A percentile compares a stretch with the other conserved stretches of the same genome.
phyloP scores from a whole-genome alignment of 805 yeast genomes.

The Kazachstania africana region DNA sequence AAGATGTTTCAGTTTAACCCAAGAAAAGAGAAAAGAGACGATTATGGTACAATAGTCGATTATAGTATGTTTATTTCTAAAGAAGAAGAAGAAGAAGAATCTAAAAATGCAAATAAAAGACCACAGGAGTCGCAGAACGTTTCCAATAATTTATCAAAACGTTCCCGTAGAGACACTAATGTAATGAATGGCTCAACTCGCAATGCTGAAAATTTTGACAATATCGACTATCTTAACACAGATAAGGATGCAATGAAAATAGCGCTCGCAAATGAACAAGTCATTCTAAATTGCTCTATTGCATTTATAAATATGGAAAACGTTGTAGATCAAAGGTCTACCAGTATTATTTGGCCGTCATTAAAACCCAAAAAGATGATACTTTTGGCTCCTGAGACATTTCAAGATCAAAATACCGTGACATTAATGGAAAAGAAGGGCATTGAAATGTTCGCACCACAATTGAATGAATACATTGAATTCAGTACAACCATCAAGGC shows the following conservation, averaged over 20 bases:
- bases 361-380: constrained; percentile 69
- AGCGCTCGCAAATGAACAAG: constrained; percentile 21
- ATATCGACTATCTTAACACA: constrained; percentile 38
- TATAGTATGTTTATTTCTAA: constrained; percentile 45
- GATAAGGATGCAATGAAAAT: constrained; percentile 41
- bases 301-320: constrained; percentile 76
- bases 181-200: constrained; percentile 25
- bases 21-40: constrained; percentile 56
- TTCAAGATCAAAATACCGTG: constrained; percentile 10
- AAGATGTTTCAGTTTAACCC: constrained; percentile 69
- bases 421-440: constrained; percentile 13
- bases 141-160: constrained; percentile 24
- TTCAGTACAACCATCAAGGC: constrained; percentile 45
- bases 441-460: constrained; percentile 25
- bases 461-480: constrained; percentile 31
- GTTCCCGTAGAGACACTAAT: constrained; percentile 15
- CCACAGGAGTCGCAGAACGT: constrained; percentile 7
- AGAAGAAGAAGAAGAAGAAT: constrained; percentile 30
- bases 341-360: constrained; percentile 63
- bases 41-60: constrained; percentile 74
- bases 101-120: constrained; percentile 13
- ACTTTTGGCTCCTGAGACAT: constrained; percentile 22
- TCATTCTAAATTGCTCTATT: constrained; percentile 55
- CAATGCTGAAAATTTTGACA: constrained; percentile 36
- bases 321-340: constrained; percentile 70